Evolutionary conservation across 2,329 filamentous ascomycete genomes (phyloP).

Genomic region (Gaeumannomyces sp.): DNA sequence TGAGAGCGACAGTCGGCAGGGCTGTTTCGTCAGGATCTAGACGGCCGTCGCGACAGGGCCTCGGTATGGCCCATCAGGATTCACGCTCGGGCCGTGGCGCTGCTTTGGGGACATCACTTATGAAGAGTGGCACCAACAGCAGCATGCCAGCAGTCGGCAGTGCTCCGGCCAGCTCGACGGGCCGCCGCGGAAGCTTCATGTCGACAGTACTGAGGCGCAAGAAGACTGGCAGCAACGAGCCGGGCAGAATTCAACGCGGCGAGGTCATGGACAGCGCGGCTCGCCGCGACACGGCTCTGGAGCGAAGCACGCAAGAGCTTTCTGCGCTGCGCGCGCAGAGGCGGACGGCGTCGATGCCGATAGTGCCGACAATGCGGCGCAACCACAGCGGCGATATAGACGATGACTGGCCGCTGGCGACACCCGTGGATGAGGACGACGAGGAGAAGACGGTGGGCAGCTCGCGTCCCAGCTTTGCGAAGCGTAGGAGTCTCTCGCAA

Average conservation of each 20-base stretch:
- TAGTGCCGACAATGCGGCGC: constrained; percentile 17
- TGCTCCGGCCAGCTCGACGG: neutral
- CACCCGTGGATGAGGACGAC: constrained; percentile 22
- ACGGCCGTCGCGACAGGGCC: too few species aligned
- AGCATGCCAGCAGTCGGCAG: neutral
- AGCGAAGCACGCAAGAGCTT: constrained; percentile 51
- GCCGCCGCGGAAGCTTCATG: constrained; percentile 44
- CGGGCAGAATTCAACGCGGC: constrained; percentile 32
- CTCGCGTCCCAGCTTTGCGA: constrained; percentile 12
- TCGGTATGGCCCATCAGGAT: constrained; percentile 14
- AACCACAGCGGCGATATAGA: constrained; percentile 19
- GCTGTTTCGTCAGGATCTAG: too few species aligned
- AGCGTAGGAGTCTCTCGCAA: constrained; percentile 31
- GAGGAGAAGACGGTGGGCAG: constrained; percentile 22
- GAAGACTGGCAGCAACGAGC: constrained; percentile 36
- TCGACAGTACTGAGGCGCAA: constrained; percentile 56
- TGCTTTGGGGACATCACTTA: constrained; percentile 9
- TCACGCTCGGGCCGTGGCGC: constrained; percentile 36
- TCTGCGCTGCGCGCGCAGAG: constrained; percentile 43
- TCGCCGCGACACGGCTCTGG: constrained; percentile 55
- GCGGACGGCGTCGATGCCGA: constrained; percentile 29
- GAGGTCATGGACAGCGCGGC: constrained; percentile 51
- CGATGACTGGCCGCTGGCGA: constrained; percentile 44
- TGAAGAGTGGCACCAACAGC: constrained; percentile 7
- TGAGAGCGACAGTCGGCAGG: neutral